Conservation (phyloP, 2,329 filamentous ascomycete genomes). For the Lizonia empirigonia region DNA sequence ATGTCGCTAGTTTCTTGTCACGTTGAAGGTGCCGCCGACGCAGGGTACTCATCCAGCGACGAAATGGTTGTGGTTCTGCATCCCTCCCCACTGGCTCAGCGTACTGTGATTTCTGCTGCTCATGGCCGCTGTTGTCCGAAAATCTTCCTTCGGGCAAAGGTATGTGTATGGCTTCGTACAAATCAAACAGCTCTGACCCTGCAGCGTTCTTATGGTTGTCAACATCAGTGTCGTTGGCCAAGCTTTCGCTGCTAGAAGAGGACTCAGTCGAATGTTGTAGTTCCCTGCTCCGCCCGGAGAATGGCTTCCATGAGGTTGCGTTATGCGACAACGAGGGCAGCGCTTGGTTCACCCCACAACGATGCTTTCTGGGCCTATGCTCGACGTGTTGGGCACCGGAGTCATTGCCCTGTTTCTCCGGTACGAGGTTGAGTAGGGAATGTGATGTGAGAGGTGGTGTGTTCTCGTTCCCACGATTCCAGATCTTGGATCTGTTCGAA, state of each 20-base stretch:
- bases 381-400: constrained; percentile 10
- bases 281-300: constrained; percentile 15
- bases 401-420: constrained; percentile 21
- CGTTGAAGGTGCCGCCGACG: constrained; percentile 59
- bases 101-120: constrained; percentile 11
- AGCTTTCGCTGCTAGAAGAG: constrained; percentile 15
- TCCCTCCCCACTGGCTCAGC: not conserved
- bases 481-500: constrained; percentile 30
- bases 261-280: constrained; percentile 9
- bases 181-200: constrained; percentile 31
- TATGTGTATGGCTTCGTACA: constrained; percentile 42
- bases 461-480: constrained; percentile 41
- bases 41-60: constrained; percentile 74
- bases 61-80: constrained; percentile 59
- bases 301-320: constrained; percentile 17
- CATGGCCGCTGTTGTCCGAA: constrained; percentile 27
- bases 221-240: constrained; percentile 19
- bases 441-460: constrained; percentile 39
- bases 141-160: constrained; percentile 32
- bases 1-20: constrained; percentile 48
- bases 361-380: constrained; percentile 32
- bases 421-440: constrained; percentile 42
- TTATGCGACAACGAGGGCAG: constrained; percentile 22
- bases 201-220: constrained; percentile 23
- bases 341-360: constrained; percentile 24